Conservation (phyloP, 257 asterid species). For the Lycium barbarum region DNA sequence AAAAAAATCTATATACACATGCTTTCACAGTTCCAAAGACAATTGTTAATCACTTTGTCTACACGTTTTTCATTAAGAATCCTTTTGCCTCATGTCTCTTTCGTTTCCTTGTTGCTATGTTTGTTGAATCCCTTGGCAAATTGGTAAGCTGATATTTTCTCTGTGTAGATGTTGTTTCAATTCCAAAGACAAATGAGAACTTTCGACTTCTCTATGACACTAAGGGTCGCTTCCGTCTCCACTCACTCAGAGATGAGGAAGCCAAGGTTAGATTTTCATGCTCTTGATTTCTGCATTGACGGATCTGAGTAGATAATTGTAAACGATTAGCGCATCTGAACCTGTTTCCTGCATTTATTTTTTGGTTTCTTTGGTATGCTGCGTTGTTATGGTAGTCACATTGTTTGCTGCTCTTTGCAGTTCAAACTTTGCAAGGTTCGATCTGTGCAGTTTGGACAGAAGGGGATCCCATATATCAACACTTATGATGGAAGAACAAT, state of each 20-base stretch:
- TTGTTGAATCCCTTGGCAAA: neutral
- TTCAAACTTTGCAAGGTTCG: constrained; percentile 50
- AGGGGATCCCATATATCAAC: constrained; percentile 41
- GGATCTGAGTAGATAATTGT: neutral
- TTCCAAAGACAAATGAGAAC: constrained; percentile 33
- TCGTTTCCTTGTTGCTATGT: neutral
- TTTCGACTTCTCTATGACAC: constrained; percentile 45
- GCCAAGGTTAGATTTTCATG: constrained; percentile 38
- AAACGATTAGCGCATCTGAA: neutral
- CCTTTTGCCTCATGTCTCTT: neutral
- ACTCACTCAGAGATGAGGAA: constrained; percentile 44
- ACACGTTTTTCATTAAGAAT: too few relatives aligned
- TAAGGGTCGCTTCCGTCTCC: constrained; percentile 46
- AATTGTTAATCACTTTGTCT: neutral
- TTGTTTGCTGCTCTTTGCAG: constrained; percentile 34
- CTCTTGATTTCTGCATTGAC: neutral
- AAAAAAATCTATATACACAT: neutral
- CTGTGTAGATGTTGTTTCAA: neutral
- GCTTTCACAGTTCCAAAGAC: neutral
- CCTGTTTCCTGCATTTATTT: neutral
- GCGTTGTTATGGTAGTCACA: neutral
- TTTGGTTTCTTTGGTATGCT: neutral
- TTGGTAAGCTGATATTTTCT: neutral
- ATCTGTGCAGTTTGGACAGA: constrained; percentile 44
- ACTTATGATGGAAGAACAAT: constrained; percentile 49